A percentile compares a stretch with the other conserved stretches of the same genome.
Conservation (phyloP, 495 filamentous ascomycete species). For the Trichoderma asperelloides region DNA sequence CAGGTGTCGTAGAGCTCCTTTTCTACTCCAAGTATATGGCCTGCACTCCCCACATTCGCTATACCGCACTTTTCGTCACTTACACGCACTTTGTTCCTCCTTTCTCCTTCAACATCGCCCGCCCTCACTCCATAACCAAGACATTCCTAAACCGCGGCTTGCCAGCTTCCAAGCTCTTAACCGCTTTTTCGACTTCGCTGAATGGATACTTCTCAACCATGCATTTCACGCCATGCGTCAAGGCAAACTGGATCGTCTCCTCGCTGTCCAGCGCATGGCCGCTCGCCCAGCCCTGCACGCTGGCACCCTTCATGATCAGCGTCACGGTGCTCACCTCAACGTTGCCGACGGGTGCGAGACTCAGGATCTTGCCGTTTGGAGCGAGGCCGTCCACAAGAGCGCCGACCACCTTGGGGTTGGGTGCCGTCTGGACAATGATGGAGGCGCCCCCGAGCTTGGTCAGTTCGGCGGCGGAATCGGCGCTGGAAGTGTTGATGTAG, state of each 20-base stretch:
- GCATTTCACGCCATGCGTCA: constrained; percentile 49
- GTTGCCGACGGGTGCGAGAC: constrained; percentile 46
- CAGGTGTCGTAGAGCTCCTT: no score
- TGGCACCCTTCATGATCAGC: constrained; percentile 41
- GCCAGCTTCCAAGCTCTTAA: constrained; percentile 36
- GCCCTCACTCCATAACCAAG: constrained; percentile 32
- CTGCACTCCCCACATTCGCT: not conserved
- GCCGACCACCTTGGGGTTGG: constrained; percentile 43
- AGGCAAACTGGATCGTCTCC: constrained; percentile 55
- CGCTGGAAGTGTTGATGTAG: constrained; percentile 53
- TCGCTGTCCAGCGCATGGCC: constrained; percentile 57
- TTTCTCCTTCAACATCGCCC: not conserved
- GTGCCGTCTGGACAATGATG: constrained; percentile 56
- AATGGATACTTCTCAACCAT: constrained; percentile 57
- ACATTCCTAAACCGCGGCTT: constrained; percentile 44
- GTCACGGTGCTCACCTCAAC: constrained; percentile 41
- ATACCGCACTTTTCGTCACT: no score
- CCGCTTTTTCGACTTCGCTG: constrained; percentile 45
- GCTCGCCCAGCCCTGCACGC: constrained; percentile 52
- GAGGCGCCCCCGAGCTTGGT: constrained; percentile 52
- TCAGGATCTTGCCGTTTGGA: constrained; percentile 49
- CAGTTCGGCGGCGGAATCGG: constrained; percentile 41
- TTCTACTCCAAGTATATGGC: no score
- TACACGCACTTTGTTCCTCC: not conserved
- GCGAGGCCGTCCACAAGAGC: constrained; percentile 47